Evolutionary conservation across 2,329 filamentous ascomycete genomes (phyloP), one percentile per base, ranked within the genome.

Genomic region (Ascomycota sp.): DNA sequence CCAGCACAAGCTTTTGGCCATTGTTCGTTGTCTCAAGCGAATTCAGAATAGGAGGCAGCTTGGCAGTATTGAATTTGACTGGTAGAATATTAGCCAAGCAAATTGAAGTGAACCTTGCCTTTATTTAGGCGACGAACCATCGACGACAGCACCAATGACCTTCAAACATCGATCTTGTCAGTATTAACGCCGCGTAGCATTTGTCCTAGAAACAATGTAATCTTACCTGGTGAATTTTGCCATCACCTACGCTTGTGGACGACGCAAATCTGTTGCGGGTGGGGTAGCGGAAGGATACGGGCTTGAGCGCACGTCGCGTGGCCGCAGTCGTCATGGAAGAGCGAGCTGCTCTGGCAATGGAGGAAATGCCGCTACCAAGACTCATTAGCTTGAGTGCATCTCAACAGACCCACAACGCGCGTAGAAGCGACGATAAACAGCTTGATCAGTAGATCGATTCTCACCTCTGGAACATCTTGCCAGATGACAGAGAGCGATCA

Each of bases 71-170:
- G 68, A 95, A 95, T 71, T 95, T 95, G 62, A 93, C 86, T 92
- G 58, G 49, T 52, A 44, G 39, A 37, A 37, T 36, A 39, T 53
- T 41, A 54, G 51, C 32, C 38, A 35, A 10, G n/a, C 4, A 7
- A 4, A 26, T 6, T 2, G 8, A 11, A 9, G 4, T 2, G n/a
- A 9, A 8, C 7, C 11, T 9, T 9, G n/a, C 6, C 6, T 13
- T 9, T 2, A 26, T 9, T n/a, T 6, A 31, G 27, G 34, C 43
- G 34, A 69, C 79, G 66, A 68, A 92, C 82, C 83, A 66, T 95
- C 89, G 52, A 95, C 89, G 58, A 95, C 84, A 67, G 89, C 86
- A 79, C 89, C 84, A 66, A 93, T 93, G 61, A 93, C 84, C 66
- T 83, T 64, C 57, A 71, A 9, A 11, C 10, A 54, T 73, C 66